Conservation (phyloP, 2,329 filamentous ascomycete genomes). For the Chaetomiaceae sp. region DNA sequence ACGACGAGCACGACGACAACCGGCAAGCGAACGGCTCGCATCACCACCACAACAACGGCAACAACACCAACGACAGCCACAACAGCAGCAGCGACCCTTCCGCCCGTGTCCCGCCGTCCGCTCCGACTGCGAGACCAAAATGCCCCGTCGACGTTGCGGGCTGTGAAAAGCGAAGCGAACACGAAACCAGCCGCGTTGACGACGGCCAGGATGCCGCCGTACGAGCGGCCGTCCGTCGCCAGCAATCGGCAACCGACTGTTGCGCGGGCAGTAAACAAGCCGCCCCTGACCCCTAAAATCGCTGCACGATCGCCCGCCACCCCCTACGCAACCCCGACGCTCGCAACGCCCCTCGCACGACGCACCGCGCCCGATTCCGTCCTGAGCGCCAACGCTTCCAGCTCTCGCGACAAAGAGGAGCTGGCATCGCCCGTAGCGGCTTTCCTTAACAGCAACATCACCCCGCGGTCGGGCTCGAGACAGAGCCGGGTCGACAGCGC, state of each 20-base stretch:
- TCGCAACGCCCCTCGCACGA: constrained; percentile 39
- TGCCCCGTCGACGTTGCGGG: constrained; percentile 29
- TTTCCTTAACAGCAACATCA: constrained; percentile 62
- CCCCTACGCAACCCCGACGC: constrained; percentile 28
- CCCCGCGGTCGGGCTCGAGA: constrained; percentile 69
- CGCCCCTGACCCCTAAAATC: constrained; percentile 51
- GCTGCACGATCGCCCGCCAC: constrained; percentile 33
- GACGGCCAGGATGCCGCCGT: constrained; percentile 30
- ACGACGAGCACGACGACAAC: constrained; percentile 21
- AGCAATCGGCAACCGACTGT: constrained; percentile 58
- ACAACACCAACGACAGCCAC: constrained; percentile 13
- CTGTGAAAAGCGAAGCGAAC: constrained; percentile 26
- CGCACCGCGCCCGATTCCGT: constrained; percentile 18
- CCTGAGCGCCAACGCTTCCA: constrained; percentile 14
- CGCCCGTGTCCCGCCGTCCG: constrained; percentile 17
- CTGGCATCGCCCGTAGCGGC: constrained; percentile 46
- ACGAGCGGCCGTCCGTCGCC: constrained; percentile 32
- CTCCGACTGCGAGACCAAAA: constrained; percentile 34
- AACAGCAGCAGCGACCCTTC: constrained; percentile 3
- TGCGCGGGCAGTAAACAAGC: constrained; percentile 45
- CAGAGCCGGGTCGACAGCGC: constrained; percentile 65
- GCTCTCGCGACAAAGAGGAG: constrained; percentile 38
- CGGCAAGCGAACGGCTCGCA: constrained; percentile 19
- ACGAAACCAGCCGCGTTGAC: constrained; percentile 14
- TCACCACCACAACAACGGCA: constrained; percentile 19